phyloP scores from a whole-genome alignment of 1,139 yeast genomes.

The Saccharomyces hybrid region DNA sequence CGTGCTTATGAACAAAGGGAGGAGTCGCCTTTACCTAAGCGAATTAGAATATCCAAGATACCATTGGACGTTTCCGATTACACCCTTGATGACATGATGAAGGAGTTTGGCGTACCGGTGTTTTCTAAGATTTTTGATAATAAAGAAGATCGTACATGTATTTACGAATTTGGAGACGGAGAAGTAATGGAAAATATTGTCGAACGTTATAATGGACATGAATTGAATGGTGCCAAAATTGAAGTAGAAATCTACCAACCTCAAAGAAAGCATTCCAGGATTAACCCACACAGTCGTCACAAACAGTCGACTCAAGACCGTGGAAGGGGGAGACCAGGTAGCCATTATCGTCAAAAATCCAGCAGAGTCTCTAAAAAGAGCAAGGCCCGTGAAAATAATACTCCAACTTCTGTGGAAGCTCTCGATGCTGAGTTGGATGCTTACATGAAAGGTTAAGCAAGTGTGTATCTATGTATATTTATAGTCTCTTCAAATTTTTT shows the following conservation, averaged over 20 bases:
- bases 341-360: conserved; percentile 8
- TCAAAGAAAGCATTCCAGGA: not conserved
- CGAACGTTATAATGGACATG: conserved; percentile 20
- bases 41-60: conserved; percentile 21
- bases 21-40: conserved; percentile 17
- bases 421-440: conserved; percentile 71
- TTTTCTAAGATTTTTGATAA: conserved; percentile 23
- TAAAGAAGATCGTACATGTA: conserved; percentile 24
- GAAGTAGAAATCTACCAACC: conserved; percentile 15
- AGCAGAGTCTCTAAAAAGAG: conserved; percentile 6
- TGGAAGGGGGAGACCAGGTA: conserved; percentile 4
- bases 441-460: conserved; percentile 48
- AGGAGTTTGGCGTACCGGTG: conserved; percentile 20
- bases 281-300: not conserved
- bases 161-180: conserved; percentile 26
- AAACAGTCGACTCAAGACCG: not conserved
- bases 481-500: too few species aligned
- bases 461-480: too few species aligned
- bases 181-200: conserved; percentile 19
- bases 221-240: conserved; percentile 17
- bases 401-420: conserved; percentile 54
- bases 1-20: too few species aligned
- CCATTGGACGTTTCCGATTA: conserved; percentile 29
- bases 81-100: conserved; percentile 26
- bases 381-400: conserved; percentile 19